These are phyloP conservation scores for Fraxinus albicans DNA, from an alignment of 305 asterid species.

Conservation along the genomic window DNA sequence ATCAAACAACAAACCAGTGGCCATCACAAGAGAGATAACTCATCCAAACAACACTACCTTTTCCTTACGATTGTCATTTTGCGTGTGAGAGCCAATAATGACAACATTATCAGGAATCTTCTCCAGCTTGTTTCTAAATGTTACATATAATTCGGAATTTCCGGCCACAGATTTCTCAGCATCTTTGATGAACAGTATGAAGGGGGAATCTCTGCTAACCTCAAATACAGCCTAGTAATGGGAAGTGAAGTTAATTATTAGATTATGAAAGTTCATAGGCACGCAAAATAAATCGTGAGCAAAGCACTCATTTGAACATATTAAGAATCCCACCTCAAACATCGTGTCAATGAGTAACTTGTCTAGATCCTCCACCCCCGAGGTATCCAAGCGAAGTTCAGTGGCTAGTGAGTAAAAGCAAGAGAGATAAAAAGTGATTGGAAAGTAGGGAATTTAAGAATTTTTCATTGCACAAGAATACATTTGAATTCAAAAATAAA, in stretches of 20 bases:
- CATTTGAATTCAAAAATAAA: constrained; percentile 1
- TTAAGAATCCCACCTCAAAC: constrained; percentile 66
- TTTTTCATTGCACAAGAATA: constrained; percentile 11
- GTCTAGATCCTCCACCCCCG: constrained; percentile 70
- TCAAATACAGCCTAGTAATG: constrained; percentile 57
- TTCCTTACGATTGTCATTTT: constrained; percentile 63
- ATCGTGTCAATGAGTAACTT: constrained; percentile 58
- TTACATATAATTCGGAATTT: constrained; percentile 56
- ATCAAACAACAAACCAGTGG: constrained; percentile 4
- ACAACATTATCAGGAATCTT: constrained; percentile 75
- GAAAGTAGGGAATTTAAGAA: constrained; percentile 12
- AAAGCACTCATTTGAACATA: constrained; percentile 16
- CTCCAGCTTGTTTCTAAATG: constrained; percentile 67
- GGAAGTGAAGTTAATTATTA: constrained; percentile 20
- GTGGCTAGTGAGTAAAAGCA: constrained; percentile 39
- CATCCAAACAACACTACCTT: constrained; percentile 43
- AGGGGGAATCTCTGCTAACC: constrained; percentile 74
- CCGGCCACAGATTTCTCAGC: constrained; percentile 86
- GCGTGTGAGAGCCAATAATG: constrained; percentile 70
- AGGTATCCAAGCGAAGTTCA: constrained; percentile 68
- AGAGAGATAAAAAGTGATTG: constrained; percentile 14
- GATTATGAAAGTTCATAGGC: constrained; percentile 14
- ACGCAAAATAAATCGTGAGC: constrained; percentile 5
- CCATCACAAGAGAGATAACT: background rate
- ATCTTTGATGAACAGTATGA: constrained; percentile 86